phyloP scores from a whole-genome alignment of 2,329 filamentous ascomycete species.

The Canariomyces notabilis region DNA sequence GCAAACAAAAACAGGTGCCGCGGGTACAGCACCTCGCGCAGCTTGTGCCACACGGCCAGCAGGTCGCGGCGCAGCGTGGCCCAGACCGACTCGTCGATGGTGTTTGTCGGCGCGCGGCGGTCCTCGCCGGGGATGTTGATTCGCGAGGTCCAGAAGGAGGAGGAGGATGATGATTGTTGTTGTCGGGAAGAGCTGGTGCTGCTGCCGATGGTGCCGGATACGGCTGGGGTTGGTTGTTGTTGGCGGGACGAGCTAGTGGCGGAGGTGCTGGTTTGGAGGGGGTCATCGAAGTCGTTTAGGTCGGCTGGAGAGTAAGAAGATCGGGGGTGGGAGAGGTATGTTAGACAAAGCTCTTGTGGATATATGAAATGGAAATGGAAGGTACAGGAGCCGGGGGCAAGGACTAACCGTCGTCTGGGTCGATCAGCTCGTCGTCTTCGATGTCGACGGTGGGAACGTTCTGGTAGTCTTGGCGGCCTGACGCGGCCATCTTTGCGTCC shows the following conservation, averaged over 20 bases:
- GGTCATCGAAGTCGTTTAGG: slow-evolving; percentile 90
- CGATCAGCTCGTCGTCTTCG: slow-evolving; percentile 63
- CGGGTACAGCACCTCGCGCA: slow-evolving; percentile 94
- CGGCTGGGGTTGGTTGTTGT: slow-evolving; percentile 50
- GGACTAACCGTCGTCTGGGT: slow-evolving; percentile 67
- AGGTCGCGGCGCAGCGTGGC: slow-evolving; percentile 91
- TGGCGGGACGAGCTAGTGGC: slow-evolving; percentile 71
- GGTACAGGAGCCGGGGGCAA: neutral
- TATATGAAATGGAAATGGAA: neutral
- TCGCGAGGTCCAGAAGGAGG: slow-evolving; percentile 57
- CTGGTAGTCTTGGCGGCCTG: slow-evolving; percentile 49
- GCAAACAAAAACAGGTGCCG: slow-evolving; percentile 96
- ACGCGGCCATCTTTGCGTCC: slow-evolving; percentile 42
- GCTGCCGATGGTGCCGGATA: slow-evolving; percentile 34
- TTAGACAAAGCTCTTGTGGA: too few species aligned
- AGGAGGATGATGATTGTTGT: neutral
- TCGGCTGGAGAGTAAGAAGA: slow-evolving; percentile 52
- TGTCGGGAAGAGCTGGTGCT: neutral
- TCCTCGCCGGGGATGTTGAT: slow-evolving; percentile 93
- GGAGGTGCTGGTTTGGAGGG: slow-evolving; percentile 57
- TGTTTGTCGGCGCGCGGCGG: slow-evolving; percentile 81
- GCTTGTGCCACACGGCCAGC: slow-evolving; percentile 92
- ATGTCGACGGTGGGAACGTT: slow-evolving; percentile 41
- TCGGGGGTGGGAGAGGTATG: too few species aligned
- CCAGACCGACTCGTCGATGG: slow-evolving; percentile 97